A percentile compares a stretch with the other conserved stretches of the same genome.
These are phyloP conservation scores for Chrysoporthe deuterocubensis DNA, from an alignment of 2,329 filamentous ascomycete species.

Conservation along the genomic window DNA sequence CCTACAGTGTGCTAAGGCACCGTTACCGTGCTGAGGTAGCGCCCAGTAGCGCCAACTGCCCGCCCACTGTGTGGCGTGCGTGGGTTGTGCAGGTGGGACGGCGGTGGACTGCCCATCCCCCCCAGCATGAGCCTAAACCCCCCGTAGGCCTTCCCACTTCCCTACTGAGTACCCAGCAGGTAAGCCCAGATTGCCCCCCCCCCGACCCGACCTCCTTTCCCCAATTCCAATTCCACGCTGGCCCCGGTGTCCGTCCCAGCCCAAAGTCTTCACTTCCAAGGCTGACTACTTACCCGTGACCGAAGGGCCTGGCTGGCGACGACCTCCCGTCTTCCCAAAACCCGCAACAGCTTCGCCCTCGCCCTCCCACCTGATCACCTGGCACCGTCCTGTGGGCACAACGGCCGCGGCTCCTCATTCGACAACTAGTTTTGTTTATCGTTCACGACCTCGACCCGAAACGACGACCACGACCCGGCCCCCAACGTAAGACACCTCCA, in stretches of 20 bases:
- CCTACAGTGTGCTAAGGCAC: constrained; percentile 1
- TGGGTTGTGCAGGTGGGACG: constrained; percentile 8
- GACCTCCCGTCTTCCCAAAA: neutral
- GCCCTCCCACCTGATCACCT: neutral
- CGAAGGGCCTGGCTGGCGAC: neutral
- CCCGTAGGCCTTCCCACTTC: constrained; percentile 4
- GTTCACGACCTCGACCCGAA: constrained; percentile 5
- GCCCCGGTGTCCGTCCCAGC: neutral
- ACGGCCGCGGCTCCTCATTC: neutral
- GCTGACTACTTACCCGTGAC: neutral
- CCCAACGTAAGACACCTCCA: constrained; percentile 8
- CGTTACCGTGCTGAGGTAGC: neutral
- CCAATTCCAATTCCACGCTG: constrained; percentile 8
- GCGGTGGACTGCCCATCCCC: neutral
- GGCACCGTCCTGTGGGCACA: neutral
- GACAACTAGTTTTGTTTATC: constrained; percentile 6
- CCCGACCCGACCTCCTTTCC: constrained; percentile 12
- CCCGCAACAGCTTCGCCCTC: neutral
- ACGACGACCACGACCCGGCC: constrained; percentile 20
- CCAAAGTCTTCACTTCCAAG: constrained; percentile 12
- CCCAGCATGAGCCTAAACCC: neutral
- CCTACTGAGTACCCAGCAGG: too few species aligned
- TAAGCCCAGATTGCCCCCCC: constrained; percentile 11
- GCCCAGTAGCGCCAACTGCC: neutral
- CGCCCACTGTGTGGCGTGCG: constrained; percentile 6